Conservation (phyloP, 2,329 filamentous ascomycete genomes). For the Fusarium bulbicola region DNA sequence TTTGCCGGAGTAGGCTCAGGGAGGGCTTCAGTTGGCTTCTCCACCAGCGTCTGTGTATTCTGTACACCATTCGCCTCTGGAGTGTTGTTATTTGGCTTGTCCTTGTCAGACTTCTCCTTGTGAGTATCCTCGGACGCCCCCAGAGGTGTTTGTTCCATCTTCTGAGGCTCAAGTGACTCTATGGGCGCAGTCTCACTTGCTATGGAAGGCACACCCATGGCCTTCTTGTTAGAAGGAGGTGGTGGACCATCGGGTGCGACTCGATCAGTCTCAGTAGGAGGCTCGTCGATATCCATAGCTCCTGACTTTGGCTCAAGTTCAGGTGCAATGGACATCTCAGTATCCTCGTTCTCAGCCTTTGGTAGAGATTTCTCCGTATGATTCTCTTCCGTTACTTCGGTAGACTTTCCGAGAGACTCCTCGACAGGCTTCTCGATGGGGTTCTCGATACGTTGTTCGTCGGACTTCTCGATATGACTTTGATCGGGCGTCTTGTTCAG, state of each 20-base stretch:
- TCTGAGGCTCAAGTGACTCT: conserved; percentile 1
- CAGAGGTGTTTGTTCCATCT: not conserved
- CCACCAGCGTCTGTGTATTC: not conserved
- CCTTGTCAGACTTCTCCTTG: not conserved
- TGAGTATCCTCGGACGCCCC: not conserved
- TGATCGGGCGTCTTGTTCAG: not conserved
- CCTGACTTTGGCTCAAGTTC: conserved; percentile 51
- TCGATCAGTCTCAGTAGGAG: conserved; percentile 6
- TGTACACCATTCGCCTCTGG: not conserved
- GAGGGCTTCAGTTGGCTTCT: not conserved
- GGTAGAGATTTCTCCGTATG: not conserved
- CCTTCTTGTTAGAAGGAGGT: conserved; percentile 2
- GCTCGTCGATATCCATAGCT: conserved; percentile 53
- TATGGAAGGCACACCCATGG: not conserved
- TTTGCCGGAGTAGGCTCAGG: not conserved
- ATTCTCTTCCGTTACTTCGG: not conserved
- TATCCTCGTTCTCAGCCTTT: not conserved
- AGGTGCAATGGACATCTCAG: conserved; percentile 4
- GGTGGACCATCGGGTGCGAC: conserved; percentile 8
- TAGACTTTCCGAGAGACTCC: not conserved
- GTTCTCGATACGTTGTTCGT: not conserved
- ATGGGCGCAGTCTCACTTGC: not conserved
- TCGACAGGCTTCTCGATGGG: not conserved
- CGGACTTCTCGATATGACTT: not conserved
- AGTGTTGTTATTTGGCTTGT: not conserved